These are phyloP conservation scores for Blastobotrys malaysiensis DNA, from an alignment of 1,139 yeast species.

Conservation along the genomic window DNA sequence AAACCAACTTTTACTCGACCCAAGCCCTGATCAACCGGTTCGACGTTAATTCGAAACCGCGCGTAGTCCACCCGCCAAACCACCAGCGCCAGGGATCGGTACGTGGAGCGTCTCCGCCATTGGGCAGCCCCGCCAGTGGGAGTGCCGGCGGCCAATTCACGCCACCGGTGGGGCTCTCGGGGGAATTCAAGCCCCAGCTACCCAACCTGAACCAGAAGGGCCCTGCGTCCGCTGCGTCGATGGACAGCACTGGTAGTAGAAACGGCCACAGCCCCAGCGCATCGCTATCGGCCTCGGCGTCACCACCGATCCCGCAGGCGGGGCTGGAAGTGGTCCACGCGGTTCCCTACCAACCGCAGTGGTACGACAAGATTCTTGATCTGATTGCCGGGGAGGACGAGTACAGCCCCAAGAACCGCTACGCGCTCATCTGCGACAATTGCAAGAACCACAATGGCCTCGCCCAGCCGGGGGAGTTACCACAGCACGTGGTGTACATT, in stretches of 20 bases:
- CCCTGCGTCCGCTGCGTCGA: background rate
- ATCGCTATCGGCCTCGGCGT: background rate
- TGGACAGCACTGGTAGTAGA: background rate
- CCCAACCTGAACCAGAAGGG: background rate
- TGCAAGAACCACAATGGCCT: slow-evolving; percentile 74
- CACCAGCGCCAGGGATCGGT: background rate
- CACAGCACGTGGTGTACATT: slow-evolving; percentile 50
- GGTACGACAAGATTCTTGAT: slow-evolving; percentile 44
- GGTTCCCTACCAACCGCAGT: slow-evolving; percentile 26
- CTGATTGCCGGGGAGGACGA: slow-evolving; percentile 68
- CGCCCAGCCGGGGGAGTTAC: slow-evolving; percentile 67
- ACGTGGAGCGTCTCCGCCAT: background rate
- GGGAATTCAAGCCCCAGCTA: background rate
- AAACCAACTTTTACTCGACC: slow-evolving; percentile 74
- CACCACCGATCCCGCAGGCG: background rate
- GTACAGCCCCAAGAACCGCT: slow-evolving; percentile 54
- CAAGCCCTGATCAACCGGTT: slow-evolving; percentile 65
- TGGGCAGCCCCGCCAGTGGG: background rate
- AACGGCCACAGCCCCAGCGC: background rate
- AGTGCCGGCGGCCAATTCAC: background rate
- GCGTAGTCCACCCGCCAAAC: slow-evolving; percentile 3
- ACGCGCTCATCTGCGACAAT: slow-evolving; percentile 63
- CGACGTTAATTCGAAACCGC: slow-evolving; percentile 22
- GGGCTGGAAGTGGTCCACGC: slow-evolving; percentile 5
- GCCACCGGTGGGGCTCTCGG: background rate